These are phyloP conservation scores for Kurtzmaniella natalensis DNA, from an alignment of 1,139 yeast genomes.

Conservation along the genomic window DNA sequence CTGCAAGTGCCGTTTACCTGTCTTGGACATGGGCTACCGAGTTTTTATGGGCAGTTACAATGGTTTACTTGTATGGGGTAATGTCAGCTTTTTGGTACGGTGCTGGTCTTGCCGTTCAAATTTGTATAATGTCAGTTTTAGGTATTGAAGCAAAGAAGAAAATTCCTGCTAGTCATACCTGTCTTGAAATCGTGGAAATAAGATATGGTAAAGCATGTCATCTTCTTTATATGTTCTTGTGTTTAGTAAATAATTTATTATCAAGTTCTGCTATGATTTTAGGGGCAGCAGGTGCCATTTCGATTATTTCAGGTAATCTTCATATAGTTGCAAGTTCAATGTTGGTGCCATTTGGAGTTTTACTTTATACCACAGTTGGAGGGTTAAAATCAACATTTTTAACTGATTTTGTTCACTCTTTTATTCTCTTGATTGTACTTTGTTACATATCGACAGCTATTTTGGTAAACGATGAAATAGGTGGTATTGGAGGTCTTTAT, in stretches of 20 bases:
- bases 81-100: conserved; percentile 23
- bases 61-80: conserved; percentile 27
- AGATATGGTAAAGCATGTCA: conserved; percentile 28
- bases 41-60: conserved; percentile 22
- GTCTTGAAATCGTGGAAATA: conserved; percentile 26
- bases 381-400: conserved; percentile 40
- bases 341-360: conserved; percentile 35
- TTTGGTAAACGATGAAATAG: conserved; percentile 20
- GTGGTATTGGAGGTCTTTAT: conserved; percentile 27
- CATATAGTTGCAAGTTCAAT: conserved; percentile 29
- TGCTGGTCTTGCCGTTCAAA: conserved; percentile 27
- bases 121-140: conserved; percentile 23
- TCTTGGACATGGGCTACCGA: conserved; percentile 33
- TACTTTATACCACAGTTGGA: conserved; percentile 34
- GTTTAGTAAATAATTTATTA: conserved; percentile 27
- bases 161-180: conserved; percentile 26
- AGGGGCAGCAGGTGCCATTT: conserved; percentile 34
- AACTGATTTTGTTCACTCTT: conserved; percentile 33
- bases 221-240: conserved; percentile 25
- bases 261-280: conserved; percentile 33
- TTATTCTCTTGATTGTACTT: conserved; percentile 27
- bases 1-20: conserved; percentile 25
- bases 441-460: conserved; percentile 25
- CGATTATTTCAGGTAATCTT: conserved; percentile 29
- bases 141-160: conserved; percentile 30